Evolutionary conservation across 2,329 filamentous ascomycete species (phyloP).

Genomic region (Hypoxylon sp.): DNA sequence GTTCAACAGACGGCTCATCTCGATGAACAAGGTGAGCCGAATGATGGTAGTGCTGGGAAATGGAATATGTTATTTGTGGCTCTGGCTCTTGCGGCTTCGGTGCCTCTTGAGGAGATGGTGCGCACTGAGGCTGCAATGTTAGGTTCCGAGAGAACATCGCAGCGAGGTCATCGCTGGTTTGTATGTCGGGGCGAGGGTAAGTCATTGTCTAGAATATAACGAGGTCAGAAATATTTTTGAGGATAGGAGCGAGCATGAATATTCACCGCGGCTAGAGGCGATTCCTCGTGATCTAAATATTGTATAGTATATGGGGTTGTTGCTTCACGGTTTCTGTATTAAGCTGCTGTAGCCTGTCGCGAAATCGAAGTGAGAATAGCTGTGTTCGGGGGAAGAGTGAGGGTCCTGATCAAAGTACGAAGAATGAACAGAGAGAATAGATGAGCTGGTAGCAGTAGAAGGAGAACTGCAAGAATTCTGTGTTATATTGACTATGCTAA

Average conservation of each 20-base stretch:
- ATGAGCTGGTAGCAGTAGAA: slow-evolving; percentile 37
- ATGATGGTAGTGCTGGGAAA: slow-evolving; percentile 88
- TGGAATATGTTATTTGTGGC: slow-evolving; percentile 75
- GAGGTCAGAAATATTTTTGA: slow-evolving; percentile 38
- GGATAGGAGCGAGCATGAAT: slow-evolving; percentile 16
- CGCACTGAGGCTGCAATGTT: slow-evolving; percentile 68
- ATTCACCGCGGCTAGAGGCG: slow-evolving; percentile 27
- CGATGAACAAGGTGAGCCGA: slow-evolving; percentile 75
- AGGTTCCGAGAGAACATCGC: slow-evolving; percentile 83
- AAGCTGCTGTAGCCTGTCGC: slow-evolving; percentile 20
- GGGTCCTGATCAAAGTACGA: slow-evolving; percentile 38
- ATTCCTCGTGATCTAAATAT: slow-evolving; percentile 17
- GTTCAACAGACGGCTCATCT: slow-evolving; percentile 55
- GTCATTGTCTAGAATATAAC: slow-evolving; percentile 55
- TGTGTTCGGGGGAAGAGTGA: slow-evolving; percentile 32
- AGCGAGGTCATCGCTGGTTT: slow-evolving; percentile 86
- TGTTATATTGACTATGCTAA: slow-evolving; percentile 68
- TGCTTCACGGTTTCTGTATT: slow-evolving; percentile 5
- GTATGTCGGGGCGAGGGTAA: slow-evolving; percentile 65
- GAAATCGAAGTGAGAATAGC: slow-evolving; percentile 23
- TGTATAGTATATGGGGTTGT: slow-evolving; percentile 44
- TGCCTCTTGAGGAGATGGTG: slow-evolving; percentile 50
- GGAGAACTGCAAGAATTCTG: slow-evolving; percentile 52
- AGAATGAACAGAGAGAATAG: slow-evolving; percentile 30
- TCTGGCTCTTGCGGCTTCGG: slow-evolving; percentile 53